Conservation (phyloP, 2,329 filamentous ascomycete genomes). For the Cercospora zeina region DNA sequence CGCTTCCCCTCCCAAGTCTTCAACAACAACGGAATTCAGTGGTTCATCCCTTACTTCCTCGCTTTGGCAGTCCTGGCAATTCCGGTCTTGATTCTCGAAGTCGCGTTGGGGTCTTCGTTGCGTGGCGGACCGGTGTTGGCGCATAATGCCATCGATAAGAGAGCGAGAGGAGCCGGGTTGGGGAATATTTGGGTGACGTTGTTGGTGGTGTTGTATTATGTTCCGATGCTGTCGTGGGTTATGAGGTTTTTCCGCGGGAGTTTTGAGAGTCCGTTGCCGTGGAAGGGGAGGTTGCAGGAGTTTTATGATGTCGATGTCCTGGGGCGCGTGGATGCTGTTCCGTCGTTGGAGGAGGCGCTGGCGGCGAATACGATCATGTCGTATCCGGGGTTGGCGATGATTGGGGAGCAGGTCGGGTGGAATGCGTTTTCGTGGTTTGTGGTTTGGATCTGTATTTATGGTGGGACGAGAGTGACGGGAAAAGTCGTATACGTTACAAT, state of each 20-base stretch:
- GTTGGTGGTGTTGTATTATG: conserved; percentile 58
- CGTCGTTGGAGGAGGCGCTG: conserved; percentile 40
- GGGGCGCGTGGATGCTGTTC: conserved; percentile 48
- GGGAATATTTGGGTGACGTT: conserved; percentile 56
- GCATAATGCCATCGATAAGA: conserved; percentile 51
- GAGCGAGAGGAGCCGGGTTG: conserved; percentile 56
- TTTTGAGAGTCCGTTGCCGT: conserved; percentile 57
- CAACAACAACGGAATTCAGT: conserved; percentile 62
- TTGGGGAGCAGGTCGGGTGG: conserved; percentile 61
- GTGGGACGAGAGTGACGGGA: conserved; percentile 58
- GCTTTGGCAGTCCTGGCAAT: conserved; percentile 59
- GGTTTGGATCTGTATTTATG: conserved; percentile 61
- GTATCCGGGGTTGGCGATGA: conserved; percentile 51
- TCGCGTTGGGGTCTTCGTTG: conserved; percentile 55
- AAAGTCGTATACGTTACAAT: conserved; percentile 64
- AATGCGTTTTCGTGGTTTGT: conserved; percentile 61
- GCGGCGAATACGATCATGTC: conserved; percentile 47
- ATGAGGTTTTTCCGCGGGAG: conserved; percentile 61
- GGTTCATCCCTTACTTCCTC: conserved; percentile 61
- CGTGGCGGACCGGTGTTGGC: conserved; percentile 39
- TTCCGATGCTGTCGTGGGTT: conserved; percentile 59
- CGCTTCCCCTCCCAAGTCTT: conserved; percentile 60
- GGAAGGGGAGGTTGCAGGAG: conserved; percentile 46
- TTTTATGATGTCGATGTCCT: conserved; percentile 57
- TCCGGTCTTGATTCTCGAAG: conserved; percentile 58